Base-by-base conservation (phyloP, 352 stramenopile species). In the Phytopythium aichiense region DNA sequence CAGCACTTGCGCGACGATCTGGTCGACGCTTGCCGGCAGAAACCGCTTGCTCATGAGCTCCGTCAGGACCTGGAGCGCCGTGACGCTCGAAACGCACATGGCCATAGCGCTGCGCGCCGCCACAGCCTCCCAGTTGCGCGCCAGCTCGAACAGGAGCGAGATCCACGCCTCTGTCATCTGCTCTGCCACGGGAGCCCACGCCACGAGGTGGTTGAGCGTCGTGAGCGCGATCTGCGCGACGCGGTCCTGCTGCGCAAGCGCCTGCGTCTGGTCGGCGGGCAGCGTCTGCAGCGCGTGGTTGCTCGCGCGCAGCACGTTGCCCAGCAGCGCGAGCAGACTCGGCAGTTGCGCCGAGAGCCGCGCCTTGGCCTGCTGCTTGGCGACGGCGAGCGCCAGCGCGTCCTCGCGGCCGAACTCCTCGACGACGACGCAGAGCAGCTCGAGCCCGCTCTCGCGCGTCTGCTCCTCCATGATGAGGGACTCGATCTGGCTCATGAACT, bases 351-450 rank as follows among this genome's bases (percentile, higher is more conserved):
- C 61, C 8, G 53, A 61, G 25, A 92, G 58, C 53, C 75, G 71
- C 12, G 30, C 18, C 49, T 84, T 78, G 4, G 74, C 83, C 23
- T 74, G 72, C 2, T 59, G 67, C 68, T 88, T 89, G 11, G 68
- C 40, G 23, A 68, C 69, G 12, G 83, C 79, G 23, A 90, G 62
- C 30, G 75, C 75, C 8, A 84, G 57, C 16, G 79, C 78, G 58
- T 89, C 79, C 0, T 92, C 81, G 20, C 83, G 81, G 8, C 83
- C 81, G 66, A 92, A 91, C 66, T 92, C 83, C 48, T 92, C 83
- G 28, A 69, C 76, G 1, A 92, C 68, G 2, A 91, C 79, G 30
- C 60, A 56, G 2, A 92, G 60, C 40, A 92, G 66, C 56, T 92
- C 73, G 20, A 92, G 66, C 8, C 83, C 83, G 31, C 58, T 76